These are phyloP conservation scores for Sugiyamaella qingdaonensis DNA, from an alignment of 805 yeast genomes.

Conservation along the genomic window DNA sequence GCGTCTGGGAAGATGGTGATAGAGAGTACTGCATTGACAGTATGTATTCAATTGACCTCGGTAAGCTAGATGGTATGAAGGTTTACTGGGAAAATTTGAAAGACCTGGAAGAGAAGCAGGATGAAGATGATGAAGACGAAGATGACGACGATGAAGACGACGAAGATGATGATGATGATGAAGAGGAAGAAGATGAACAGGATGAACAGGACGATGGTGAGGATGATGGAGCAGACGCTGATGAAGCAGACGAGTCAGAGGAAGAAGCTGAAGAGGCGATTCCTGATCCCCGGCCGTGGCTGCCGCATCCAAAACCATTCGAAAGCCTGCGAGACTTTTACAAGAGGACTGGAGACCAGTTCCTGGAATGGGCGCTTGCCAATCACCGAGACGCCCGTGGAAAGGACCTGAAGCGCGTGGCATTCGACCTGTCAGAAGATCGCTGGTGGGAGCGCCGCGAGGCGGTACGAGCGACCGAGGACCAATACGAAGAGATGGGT, in stretches of 20 bases:
- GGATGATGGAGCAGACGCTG: constrained; percentile 57
- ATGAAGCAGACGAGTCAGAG: constrained; percentile 61
- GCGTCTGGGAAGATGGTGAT: constrained; percentile 85
- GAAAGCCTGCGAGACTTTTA: constrained; percentile 82
- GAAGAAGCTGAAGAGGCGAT: constrained; percentile 61
- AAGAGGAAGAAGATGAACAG: constrained; percentile 50
- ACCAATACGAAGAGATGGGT: constrained; percentile 80
- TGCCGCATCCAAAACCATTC: constrained; percentile 94
- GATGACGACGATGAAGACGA: constrained; percentile 54
- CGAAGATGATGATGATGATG: constrained; percentile 71
- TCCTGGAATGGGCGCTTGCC: constrained; percentile 90
- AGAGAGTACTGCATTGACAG: constrained; percentile 81
- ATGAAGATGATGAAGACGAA: constrained; percentile 37
- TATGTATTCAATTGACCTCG: constrained; percentile 79
- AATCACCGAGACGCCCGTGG: constrained; percentile 83
- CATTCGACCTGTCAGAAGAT: constrained; percentile 87
- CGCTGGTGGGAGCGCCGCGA: constrained; percentile 99
- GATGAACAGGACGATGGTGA: constrained; percentile 41
- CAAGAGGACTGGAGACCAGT: constrained; percentile 77
- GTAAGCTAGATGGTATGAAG: constrained; percentile 80
- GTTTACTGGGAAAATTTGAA: constrained; percentile 85
- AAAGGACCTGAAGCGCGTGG: constrained; percentile 78
- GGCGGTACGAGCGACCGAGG: constrained; percentile 82
- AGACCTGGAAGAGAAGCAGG: constrained; percentile 46
- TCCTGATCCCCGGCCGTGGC: constrained; percentile 93